Base-by-base conservation (phyloP, 2,329 filamentous ascomycete species). In the Cytospora piceae region DNA sequence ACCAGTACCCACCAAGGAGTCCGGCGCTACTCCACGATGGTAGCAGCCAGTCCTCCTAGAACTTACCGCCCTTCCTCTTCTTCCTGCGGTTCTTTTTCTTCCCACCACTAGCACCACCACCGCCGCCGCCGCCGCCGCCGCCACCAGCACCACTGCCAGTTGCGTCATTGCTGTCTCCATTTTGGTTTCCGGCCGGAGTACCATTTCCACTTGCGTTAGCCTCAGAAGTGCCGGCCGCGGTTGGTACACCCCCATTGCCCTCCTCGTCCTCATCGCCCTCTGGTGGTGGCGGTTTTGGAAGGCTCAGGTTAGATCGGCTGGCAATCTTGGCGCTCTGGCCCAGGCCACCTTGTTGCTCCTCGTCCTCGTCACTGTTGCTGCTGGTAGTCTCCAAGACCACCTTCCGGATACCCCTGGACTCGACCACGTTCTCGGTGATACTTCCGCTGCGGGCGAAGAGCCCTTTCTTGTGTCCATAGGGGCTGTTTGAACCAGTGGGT, bases 381-480 rank as follows among this genome's bases (percentile, higher is more conserved):
- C 74, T 76, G 2, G 70, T 73, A 8, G 75, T 77, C 67, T 78
- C 76, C 15, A 94, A 80, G 0, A 94, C 86, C 54, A 93, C 86
- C 77, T 94, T 94, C 69, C 87, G 86, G 61, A 93, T 84, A 2
- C 91, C 91, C 63, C 89, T 87, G 2, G 89, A 82, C 72, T 94
- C 89, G 64, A 93, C 80, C n/a, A 91, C 81, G 67, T 90, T 91
- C 76, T 94, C 90, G 0, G 90, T 93, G 71, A 94, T 92, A 74
- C 89, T 92, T 32, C 91, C 91, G 70, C 88, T 92, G 64, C 90
- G 83, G 7, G 88, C 87, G 5, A 82, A 80, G 2, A 67, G 63
- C 11, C 64, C 59, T 7, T 61, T 65, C 51, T 63, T 51, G 31
- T 59, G 63, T 15, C 63, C 46, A 31, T 67, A 67, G 15, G 66